Evolutionary conservation across 305 asterid species (phyloP).

Genomic region (Solanum hybrid): DNA sequence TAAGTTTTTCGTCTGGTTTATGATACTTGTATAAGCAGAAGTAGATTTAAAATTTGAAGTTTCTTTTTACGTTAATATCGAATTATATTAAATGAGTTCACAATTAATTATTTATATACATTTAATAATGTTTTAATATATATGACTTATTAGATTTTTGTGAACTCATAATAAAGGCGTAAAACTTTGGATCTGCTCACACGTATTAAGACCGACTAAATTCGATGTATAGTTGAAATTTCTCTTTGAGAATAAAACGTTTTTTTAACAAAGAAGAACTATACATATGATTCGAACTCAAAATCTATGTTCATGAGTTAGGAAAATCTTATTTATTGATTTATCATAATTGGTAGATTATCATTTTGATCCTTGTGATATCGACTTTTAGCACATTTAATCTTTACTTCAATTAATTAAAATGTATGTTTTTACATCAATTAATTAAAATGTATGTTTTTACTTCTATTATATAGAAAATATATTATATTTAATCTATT

Average conservation of each 20-base stretch:
- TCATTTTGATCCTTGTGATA: background rate
- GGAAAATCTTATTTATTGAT: background rate
- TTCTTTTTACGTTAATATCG: background rate
- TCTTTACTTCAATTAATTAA: background rate
- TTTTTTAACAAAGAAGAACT: background rate
- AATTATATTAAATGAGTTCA: background rate
- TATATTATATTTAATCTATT: background rate
- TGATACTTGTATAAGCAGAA: background rate
- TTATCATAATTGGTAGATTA: background rate
- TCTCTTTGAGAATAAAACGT: background rate
- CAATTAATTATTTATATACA: background rate
- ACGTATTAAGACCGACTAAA: background rate
- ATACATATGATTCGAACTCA: background rate
- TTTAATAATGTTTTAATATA: no score
- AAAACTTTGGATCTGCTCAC: background rate
- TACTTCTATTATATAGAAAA: background rate
- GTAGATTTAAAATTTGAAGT: background rate
- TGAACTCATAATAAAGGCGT: background rate
- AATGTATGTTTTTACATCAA: background rate
- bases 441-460: background rate
- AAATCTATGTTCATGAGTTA: background rate
- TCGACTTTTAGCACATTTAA: background rate
- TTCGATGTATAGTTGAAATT: background rate
- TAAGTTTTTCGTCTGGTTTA: background rate
- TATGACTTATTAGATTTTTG: background rate